These are phyloP conservation scores for Diaporthe ilicicola DNA, from an alignment of 2,329 filamentous ascomycete genomes.

Conservation along the genomic window DNA sequence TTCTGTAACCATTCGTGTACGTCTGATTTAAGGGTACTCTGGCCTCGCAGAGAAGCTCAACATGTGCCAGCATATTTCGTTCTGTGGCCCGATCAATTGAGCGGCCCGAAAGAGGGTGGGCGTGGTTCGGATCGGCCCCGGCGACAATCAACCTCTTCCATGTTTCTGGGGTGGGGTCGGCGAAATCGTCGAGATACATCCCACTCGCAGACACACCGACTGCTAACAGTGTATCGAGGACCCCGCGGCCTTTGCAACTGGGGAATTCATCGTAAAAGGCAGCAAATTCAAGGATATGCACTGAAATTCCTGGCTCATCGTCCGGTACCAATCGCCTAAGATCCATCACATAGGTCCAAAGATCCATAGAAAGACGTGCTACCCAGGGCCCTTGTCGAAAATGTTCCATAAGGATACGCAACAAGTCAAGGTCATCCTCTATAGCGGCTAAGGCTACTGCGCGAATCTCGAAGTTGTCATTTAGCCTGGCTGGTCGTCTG, in stretches of 20 bases:
- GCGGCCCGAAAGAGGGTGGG: too few relatives aligned
- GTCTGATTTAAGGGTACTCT: not conserved
- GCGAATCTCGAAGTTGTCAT: not conserved
- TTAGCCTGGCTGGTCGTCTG: not conserved
- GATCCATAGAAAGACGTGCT: not conserved
- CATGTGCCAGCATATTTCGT: not conserved
- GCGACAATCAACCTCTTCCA: not conserved
- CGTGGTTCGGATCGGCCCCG: fast-evolving
- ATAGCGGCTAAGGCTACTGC: not conserved
- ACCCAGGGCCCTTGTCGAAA: not conserved
- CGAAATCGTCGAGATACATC: fast-evolving
- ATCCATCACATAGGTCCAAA: too few relatives aligned
- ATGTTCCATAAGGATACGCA: not conserved
- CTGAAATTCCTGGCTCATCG: not conserved
- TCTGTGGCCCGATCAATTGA: too few relatives aligned
- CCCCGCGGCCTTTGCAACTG: too few relatives aligned
- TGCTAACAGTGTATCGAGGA: not conserved
- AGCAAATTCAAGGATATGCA: not conserved
- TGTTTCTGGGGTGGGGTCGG: not conserved
- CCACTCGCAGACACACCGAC: not conserved
- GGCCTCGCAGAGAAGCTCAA: not conserved
- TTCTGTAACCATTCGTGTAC: not conserved
- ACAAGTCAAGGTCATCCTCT: not conserved
- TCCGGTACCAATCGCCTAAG: too few relatives aligned
- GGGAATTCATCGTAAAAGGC: not conserved